Evolutionary conservation across 2,329 filamentous ascomycete species (phyloP).

Genomic region (Magnaporthiopsis poae): DNA sequence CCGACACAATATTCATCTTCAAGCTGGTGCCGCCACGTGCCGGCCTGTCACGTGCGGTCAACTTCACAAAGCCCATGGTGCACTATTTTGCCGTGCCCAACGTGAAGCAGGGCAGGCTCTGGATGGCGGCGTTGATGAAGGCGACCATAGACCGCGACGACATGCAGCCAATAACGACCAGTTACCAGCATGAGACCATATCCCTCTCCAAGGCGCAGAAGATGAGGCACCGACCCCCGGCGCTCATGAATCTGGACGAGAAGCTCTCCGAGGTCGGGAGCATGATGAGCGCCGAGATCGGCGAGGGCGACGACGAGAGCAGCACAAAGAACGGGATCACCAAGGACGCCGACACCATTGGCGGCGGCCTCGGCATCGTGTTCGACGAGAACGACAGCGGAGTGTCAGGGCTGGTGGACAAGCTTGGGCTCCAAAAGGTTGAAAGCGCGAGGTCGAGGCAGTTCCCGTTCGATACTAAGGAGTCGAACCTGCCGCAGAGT

Average conservation of each 20-base stretch:
- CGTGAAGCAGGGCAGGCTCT: slow-evolving; percentile 74
- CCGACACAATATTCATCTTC: slow-evolving; percentile 84
- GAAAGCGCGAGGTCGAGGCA: slow-evolving; percentile 24
- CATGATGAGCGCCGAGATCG: slow-evolving; percentile 9
- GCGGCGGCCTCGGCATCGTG: slow-evolving; percentile 27
- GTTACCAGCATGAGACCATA: slow-evolving; percentile 95
- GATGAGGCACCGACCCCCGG: slow-evolving; percentile 82
- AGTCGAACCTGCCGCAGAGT: slow-evolving; percentile 18
- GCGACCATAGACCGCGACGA: slow-evolving; percentile 93
- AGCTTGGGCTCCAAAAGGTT: slow-evolving; percentile 22
- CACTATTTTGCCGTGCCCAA: slow-evolving; percentile 97
- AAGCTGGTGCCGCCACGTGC: slow-evolving; percentile 87
- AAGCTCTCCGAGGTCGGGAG: slow-evolving; percentile 19
- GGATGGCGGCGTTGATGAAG: slow-evolving; percentile 99
- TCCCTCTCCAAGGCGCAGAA: slow-evolving; percentile 77
- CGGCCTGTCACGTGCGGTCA: slow-evolving; percentile 80
- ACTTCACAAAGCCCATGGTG: slow-evolving; percentile 92
- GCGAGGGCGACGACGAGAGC: slow-evolving; percentile 13
- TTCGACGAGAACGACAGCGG: slow-evolving; percentile 30
- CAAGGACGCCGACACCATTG: neutral
- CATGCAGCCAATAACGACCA: slow-evolving; percentile 69
- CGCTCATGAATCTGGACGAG: slow-evolving; percentile 64
- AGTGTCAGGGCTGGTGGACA: slow-evolving; percentile 27
- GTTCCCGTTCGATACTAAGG: slow-evolving; percentile 23
- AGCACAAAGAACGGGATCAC: neutral